Conservation (phyloP, 2,329 filamentous ascomycete species). For the Lachnellula subtilissima region DNA sequence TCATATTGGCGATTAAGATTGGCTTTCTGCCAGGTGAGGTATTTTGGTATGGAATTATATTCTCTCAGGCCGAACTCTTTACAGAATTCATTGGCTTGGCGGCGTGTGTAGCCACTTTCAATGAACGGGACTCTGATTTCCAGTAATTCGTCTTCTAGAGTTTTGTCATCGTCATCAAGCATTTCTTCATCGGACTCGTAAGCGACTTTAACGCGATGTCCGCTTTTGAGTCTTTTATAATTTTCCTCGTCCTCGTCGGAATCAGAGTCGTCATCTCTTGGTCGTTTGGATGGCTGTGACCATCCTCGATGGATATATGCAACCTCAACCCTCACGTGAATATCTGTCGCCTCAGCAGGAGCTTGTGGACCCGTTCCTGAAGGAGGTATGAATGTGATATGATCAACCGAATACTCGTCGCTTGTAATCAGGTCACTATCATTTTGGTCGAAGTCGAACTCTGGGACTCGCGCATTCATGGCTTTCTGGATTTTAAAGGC, state of each 20-base stretch:
- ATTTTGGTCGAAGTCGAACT: no score
- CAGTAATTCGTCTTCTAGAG: not conserved
- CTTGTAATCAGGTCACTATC: no score
- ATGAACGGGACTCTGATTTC: not conserved
- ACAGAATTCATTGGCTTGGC: not conserved
- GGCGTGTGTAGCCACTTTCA: not conserved
- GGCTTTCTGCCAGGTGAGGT: not conserved
- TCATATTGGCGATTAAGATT: not conserved
- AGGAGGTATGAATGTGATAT: no score
- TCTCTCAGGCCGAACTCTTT: not conserved
- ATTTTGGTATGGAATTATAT: not conserved
- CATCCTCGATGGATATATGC: not conserved
- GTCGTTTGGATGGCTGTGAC: not conserved
- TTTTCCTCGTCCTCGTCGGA: not conserved
- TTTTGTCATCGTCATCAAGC: not conserved
- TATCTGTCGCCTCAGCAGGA: no score
- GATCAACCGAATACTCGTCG: no score
- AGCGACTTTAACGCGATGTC: not conserved
- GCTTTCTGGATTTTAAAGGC: no score
- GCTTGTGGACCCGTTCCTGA: no score
- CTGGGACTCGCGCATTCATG: no score
- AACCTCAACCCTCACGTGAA: not conserved
- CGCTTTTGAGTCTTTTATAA: not conserved
- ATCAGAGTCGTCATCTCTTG: not conserved
- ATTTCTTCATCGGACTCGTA: not conserved